A percentile compares a stretch with the other conserved stretches of the same genome.
Evolutionary conservation across 139 green algal species (phyloP).

Genomic region (Mesotaenium endlicherianum): DNA sequence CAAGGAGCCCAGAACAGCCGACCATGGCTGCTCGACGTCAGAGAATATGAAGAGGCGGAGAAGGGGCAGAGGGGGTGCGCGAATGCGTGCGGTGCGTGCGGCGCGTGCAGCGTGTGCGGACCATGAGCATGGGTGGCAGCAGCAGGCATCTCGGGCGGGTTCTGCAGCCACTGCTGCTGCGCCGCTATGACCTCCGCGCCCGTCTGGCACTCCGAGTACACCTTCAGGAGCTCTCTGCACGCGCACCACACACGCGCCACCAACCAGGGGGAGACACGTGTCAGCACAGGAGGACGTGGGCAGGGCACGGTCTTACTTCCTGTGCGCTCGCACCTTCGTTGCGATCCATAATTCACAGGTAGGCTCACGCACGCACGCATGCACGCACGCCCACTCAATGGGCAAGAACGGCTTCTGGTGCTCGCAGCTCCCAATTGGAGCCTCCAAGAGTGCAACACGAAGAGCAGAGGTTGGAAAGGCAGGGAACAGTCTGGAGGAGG

Average conservation of each 20-base stretch:
- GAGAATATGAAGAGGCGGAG: neutral
- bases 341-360: no score
- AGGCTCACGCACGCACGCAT: no score
- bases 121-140: neutral
- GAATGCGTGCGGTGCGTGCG: neutral
- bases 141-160: neutral
- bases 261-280: neutral
- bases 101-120: neutral
- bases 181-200: constrained; percentile 75
- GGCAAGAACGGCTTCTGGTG: no score
- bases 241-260: neutral
- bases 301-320: neutral
- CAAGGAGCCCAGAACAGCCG: neutral
- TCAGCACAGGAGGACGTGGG: neutral
- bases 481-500: no score
- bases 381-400: no score
- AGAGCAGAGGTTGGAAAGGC: no score
- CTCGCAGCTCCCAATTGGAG: no score
- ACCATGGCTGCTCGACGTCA: neutral
- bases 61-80: neutral
- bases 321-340: no score
- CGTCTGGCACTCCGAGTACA: constrained; percentile 75
- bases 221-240: constrained; percentile 71
- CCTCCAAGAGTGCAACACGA: no score
- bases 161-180: constrained; percentile 59